Conservation (phyloP, 495 filamentous ascomycete species). For the Penicillium arizonense region DNA sequence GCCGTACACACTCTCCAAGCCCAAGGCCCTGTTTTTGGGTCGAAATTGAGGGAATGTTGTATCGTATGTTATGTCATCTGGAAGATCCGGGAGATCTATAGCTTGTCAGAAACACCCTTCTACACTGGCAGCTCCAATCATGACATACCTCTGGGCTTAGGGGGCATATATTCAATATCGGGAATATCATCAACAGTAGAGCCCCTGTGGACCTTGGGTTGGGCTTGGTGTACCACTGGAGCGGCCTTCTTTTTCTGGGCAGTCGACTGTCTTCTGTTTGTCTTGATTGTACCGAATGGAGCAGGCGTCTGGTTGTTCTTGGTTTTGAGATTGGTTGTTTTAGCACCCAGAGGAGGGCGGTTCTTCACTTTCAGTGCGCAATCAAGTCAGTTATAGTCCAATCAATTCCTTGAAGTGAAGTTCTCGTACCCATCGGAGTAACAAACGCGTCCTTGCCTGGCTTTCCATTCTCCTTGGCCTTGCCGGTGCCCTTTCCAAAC, state of each 20-base stretch:
- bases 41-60: conserved; percentile 51
- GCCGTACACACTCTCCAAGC: conserved; percentile 55
- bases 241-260: conserved; percentile 49
- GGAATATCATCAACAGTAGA: conserved; percentile 58
- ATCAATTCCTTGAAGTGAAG: background rate
- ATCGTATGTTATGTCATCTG: conserved; percentile 69
- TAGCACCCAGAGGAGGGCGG: conserved; percentile 82
- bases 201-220: conserved; percentile 29
- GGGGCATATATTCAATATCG: conserved; percentile 77
- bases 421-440: conserved; percentile 74
- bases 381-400: conserved; percentile 23
- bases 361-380: conserved; percentile 56
- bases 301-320: conserved; percentile 65
- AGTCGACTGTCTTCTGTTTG: conserved; percentile 48
- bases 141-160: conserved; percentile 54
- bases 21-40: conserved; percentile 66
- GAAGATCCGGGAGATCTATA: conserved; percentile 68
- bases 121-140: background rate
- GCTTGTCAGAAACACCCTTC: conserved; percentile 41
- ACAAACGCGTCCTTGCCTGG: conserved; percentile 66
- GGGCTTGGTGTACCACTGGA: conserved; percentile 34
- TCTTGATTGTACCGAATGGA: conserved; percentile 45
- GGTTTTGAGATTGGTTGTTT: conserved; percentile 93
- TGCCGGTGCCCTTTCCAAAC: conserved; percentile 64
- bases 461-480: conserved; percentile 63